Evolutionary conservation across 2,329 filamentous ascomycete genomes (phyloP).

Genomic region (Penicillium sp.): DNA sequence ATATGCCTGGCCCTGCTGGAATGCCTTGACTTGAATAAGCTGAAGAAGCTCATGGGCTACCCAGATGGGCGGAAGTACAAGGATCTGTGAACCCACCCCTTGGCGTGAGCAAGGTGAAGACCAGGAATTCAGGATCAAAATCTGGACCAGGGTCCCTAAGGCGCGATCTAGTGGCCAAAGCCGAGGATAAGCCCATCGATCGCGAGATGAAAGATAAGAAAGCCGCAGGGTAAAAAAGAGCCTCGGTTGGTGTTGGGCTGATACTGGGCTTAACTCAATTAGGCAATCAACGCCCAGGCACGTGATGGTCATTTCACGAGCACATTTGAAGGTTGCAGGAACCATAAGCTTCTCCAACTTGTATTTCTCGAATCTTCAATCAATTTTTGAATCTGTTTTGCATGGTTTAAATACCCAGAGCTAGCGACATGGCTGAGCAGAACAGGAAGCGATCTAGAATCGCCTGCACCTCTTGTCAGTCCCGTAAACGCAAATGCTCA

Average conservation of each 20-base stretch:
- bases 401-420: background rate
- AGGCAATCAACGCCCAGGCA: background rate
- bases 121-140: background rate
- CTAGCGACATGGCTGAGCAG: conserved; percentile 33
- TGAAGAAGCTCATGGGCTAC: conserved; percentile 34
- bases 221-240: background rate
- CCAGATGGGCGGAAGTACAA: conserved; percentile 35
- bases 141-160: background rate
- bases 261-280: background rate
- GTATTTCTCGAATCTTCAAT: background rate
- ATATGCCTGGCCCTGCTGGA: conserved; percentile 39
- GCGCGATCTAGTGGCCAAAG: background rate
- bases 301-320: conserved; percentile 1
- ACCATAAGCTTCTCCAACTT: background rate
- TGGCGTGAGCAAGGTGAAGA: background rate
- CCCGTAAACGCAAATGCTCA: conserved; percentile 63
- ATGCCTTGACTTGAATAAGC: conserved; percentile 35
- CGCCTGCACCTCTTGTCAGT: conserved; percentile 58
- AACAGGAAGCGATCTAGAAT: conserved; percentile 48
- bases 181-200: background rate
- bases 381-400: background rate
- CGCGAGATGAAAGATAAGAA: background rate
- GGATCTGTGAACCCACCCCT: conserved; percentile 11
- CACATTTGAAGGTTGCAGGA: background rate
- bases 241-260: conserved; percentile 1